Evolutionary conservation across 257 asterid genomes (phyloP).

Genomic region (Jasminum sambac): DNA sequence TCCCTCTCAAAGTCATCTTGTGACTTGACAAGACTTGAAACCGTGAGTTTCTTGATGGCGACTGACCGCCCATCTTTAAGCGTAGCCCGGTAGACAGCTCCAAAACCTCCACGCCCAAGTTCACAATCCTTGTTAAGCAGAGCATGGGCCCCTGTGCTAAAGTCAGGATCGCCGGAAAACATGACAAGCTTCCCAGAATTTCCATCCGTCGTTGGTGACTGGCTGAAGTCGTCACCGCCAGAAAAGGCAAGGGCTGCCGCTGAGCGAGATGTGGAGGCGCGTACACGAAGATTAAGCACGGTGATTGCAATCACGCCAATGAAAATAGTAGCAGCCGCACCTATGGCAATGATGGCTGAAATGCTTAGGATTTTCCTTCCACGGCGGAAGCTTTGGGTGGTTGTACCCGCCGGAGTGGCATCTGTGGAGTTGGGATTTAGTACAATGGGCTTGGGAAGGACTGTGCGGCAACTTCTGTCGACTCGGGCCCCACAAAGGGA

Average conservation of each 20-base stretch:
- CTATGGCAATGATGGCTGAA: slow-evolving; percentile 82
- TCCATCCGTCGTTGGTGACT: slow-evolving; percentile 57
- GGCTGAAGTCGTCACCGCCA: slow-evolving; percentile 72
- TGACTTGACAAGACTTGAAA: slow-evolving; percentile 76
- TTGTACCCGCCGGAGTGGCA: slow-evolving; percentile 48
- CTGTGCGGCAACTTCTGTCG: slow-evolving; percentile 57
- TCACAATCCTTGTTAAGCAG: slow-evolving; percentile 87
- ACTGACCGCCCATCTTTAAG: slow-evolving; percentile 75
- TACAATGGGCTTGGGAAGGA: slow-evolving; percentile 91
- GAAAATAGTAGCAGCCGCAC: slow-evolving; percentile 82
- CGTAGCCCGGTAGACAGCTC: slow-evolving; percentile 73
- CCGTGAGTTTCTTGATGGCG: slow-evolving; percentile 86
- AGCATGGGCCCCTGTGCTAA: slow-evolving; percentile 74
- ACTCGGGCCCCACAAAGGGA: slow-evolving; percentile 76
- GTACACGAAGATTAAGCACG: slow-evolving; percentile 78
- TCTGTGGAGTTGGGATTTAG: slow-evolving; percentile 79
- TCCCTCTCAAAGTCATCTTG: slow-evolving; percentile 84
- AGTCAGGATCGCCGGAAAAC: slow-evolving; percentile 82
- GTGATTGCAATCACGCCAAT: slow-evolving; percentile 84
- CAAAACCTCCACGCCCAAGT: slow-evolving; percentile 92
- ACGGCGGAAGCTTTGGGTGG: slow-evolving; percentile 45
- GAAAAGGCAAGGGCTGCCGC: slow-evolving; percentile 65
- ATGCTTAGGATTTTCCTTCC: slow-evolving; percentile 82
- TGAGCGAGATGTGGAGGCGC: slow-evolving; percentile 51
- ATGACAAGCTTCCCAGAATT: slow-evolving; percentile 86